phyloP scores from a whole-genome alignment of 768 basidiomycete genomes.

The Kwoniella botswanensis region DNA sequence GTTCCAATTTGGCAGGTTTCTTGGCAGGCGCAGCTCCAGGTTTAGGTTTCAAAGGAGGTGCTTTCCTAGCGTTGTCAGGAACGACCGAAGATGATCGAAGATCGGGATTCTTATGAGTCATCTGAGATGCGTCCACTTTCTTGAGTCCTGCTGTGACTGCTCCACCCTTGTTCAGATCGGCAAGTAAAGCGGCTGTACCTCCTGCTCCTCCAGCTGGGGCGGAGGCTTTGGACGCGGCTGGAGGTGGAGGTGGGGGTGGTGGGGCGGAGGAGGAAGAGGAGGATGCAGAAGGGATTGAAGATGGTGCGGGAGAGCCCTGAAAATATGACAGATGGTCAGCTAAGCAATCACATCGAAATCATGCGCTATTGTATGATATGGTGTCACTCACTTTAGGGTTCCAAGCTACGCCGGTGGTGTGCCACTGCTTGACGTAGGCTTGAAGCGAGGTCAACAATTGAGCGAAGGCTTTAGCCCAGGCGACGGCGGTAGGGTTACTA shows the following conservation, averaged over 20 bases:
- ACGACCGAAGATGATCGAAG: slow-evolving; percentile 68
- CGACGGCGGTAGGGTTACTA: slow-evolving; percentile 83
- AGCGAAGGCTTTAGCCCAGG: slow-evolving; percentile 80
- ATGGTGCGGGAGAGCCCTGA: slow-evolving; percentile 56
- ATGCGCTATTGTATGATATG: background rate
- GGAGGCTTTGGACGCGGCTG: slow-evolving; percentile 40
- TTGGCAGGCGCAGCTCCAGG: slow-evolving; percentile 71
- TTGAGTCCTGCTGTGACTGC: slow-evolving; percentile 86
- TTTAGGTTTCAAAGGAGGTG: slow-evolving; percentile 68
- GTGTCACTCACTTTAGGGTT: slow-evolving; percentile 70
- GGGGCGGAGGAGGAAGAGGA: slow-evolving; percentile 57
- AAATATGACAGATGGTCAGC: background rate
- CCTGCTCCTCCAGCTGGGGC: slow-evolving; percentile 62
- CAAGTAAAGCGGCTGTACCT: slow-evolving; percentile 72
- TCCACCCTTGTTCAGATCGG: slow-evolving; percentile 85
- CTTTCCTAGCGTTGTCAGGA: slow-evolving; percentile 58
- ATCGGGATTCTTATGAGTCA: slow-evolving; percentile 98
- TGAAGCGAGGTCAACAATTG: slow-evolving; percentile 76
- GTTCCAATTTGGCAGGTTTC: slow-evolving; percentile 84
- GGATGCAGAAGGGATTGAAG: slow-evolving; percentile 41
- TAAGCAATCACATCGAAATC: background rate
- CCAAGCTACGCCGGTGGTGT: slow-evolving; percentile 87
- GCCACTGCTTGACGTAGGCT: slow-evolving; percentile 81
- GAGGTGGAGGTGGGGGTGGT: slow-evolving; percentile 60
- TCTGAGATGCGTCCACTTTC: slow-evolving; percentile 93